Evolutionary conservation across 2,329 filamentous ascomycete genomes (phyloP), one percentile per base, ranked within the genome.

Genomic region (Sclerotinia sclerotiorum): DNA sequence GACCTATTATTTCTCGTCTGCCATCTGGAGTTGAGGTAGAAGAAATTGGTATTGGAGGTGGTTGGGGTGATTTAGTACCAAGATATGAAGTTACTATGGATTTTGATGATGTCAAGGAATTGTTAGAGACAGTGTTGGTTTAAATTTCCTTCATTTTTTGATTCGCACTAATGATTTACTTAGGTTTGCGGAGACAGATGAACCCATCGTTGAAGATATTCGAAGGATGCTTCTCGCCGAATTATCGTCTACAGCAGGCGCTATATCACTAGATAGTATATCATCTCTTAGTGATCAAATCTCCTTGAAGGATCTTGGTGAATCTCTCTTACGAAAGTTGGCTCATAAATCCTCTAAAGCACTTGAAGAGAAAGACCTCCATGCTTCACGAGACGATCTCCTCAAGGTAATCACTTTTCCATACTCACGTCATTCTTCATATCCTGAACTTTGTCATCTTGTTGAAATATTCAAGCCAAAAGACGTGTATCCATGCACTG

Each of bases 371-470:
- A 64, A 51, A 21, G 46, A 29, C 42, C 29, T 54, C 7, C 0
- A 8, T 44, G 5, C 48, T 39, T 35, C 46, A 17, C 7, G 3
- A 29, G 44, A 42, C 7, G 42, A n/a, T n/a, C 69, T 77, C 19
- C 71, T 74, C 0, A 74, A 69, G 60, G 46, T 70, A 15, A 85
- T 89, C 3, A 80, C 77, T 0, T 97, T 97, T 72, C 92, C 94
- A 0, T 97, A 94, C 76, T 94, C 94, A 0, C 86, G 94, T 0
- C 94, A 98, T 78, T 96, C 94, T 0, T 97, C 92, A 0, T 94
- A 95, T 70, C 81, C 83, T 0, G 94, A 97, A 77, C 84, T 97
- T 3, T 90, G 92, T 71, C 80, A 87, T 65, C 80, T 97, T 0
- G 82, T 97, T 0, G 77, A 82, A 3, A 82, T 83, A 0, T 91